Evolutionary conservation across 495 filamentous ascomycete species (phyloP).

Genomic region (Penicillium taxi): DNA sequence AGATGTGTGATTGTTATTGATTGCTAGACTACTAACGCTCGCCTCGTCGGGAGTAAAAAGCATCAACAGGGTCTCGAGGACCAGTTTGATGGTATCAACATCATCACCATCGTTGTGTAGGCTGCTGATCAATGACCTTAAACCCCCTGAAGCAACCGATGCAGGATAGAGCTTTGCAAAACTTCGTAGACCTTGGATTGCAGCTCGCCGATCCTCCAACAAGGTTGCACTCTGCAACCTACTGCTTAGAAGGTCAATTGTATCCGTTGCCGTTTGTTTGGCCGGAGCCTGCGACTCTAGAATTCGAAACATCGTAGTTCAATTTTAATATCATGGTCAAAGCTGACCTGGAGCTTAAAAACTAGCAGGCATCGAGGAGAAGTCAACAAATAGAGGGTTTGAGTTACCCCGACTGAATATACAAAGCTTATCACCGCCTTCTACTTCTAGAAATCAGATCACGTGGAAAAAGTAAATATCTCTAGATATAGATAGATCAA

Average conservation of each 20-base stretch:
- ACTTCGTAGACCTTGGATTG: slow-evolving; percentile 85
- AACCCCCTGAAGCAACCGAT: slow-evolving; percentile 84
- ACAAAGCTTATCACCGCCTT: slow-evolving; percentile 1
- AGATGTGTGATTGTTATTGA: neutral
- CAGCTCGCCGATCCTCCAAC: slow-evolving; percentile 86
- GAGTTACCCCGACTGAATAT: slow-evolving; percentile 21
- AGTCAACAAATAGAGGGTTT: slow-evolving; percentile 8
- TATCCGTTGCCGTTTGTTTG: slow-evolving; percentile 92
- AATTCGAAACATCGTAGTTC: slow-evolving; percentile 71
- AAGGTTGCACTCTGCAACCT: slow-evolving; percentile 81
- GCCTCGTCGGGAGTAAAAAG: slow-evolving; percentile 70
- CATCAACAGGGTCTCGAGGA: slow-evolving; percentile 89
- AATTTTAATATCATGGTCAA: slow-evolving; percentile 41
- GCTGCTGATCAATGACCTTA: slow-evolving; percentile 78
- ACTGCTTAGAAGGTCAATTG: slow-evolving; percentile 79
- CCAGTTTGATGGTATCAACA: slow-evolving; percentile 91
- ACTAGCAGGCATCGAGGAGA: slow-evolving; percentile 26
- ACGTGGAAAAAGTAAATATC: too few relatives aligned
- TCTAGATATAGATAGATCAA: too few relatives aligned
- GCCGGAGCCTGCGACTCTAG: slow-evolving; percentile 77
- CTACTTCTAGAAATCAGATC: too few relatives aligned
- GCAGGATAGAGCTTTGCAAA: slow-evolving; percentile 95
- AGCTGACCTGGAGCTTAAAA: slow-evolving; percentile 23
- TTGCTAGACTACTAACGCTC: slow-evolving; percentile 45
- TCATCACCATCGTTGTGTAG: slow-evolving; percentile 85